phyloP scores from a whole-genome alignment of 176 grass and related monocot genomes.

The Zea mays region Zm-B73-REFERENCE-NAM-5.0 NC_050101.1:134517001-134517500 shows the following conservation, averaged over 20 bases:
- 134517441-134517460: slow-evolving; percentile 74
- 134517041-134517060: slow-evolving; percentile 65
- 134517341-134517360: slow-evolving; percentile 57
- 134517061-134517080: slow-evolving; percentile 56
- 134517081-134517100: slow-evolving; percentile 55
- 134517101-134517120: slow-evolving; percentile 54
- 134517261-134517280: slow-evolving; percentile 35
- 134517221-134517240: not conserved
- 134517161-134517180: slow-evolving; percentile 56
- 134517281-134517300: slow-evolving; percentile 52
- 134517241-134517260: slow-evolving; percentile 21
- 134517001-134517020: too few species aligned
- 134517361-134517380: slow-evolving; percentile 60
- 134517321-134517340: slow-evolving; percentile 44
- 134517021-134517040: slow-evolving; percentile 55
- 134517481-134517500: not conserved
- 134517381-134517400: slow-evolving; percentile 62
- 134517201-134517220: slow-evolving; percentile 31
- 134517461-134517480: slow-evolving; percentile 26
- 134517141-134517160: slow-evolving; percentile 43
- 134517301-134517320: slow-evolving; percentile 58
- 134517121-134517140: slow-evolving; percentile 53
- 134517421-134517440: slow-evolving; percentile 78
- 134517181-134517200: slow-evolving; percentile 49
- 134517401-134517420: slow-evolving; percentile 40